Evolutionary conservation across 257 asterid species (phyloP).

Genomic region (Striga asiatica): DNA sequence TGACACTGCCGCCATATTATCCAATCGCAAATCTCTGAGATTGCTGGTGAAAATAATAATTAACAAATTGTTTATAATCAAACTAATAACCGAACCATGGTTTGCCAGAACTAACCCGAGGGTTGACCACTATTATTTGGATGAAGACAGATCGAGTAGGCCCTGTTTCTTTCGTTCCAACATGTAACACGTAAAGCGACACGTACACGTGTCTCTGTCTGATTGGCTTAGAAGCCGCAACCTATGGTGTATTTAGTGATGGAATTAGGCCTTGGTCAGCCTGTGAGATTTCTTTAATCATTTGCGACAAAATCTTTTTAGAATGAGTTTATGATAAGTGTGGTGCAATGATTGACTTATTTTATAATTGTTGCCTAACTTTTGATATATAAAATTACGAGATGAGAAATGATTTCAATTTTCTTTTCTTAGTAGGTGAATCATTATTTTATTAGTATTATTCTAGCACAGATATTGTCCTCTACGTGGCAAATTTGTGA

Average conservation of each 20-base stretch:
- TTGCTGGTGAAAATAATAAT: background rate
- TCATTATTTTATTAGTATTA: background rate
- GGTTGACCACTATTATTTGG: constrained; percentile 30
- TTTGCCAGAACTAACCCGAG: constrained; percentile 34
- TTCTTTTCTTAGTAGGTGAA: background rate
- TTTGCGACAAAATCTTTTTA: constrained; percentile 24
- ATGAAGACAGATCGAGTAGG: constrained; percentile 25
- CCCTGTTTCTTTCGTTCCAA: constrained; percentile 48
- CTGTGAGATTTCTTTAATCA: constrained; percentile 17
- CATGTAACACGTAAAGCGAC: constrained; percentile 39
- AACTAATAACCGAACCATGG: constrained; percentile 17
- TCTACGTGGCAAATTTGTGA: constrained; percentile 11
- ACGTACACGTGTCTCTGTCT: constrained; percentile 13
- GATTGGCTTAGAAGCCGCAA: constrained; percentile 20
- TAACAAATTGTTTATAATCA: background rate
- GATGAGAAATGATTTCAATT: background rate
- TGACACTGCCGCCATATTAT: constrained; percentile 25
- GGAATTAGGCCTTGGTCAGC: constrained; percentile 35
- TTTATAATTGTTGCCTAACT: constrained; percentile 25
- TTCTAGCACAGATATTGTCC: background rate
- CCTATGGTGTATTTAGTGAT: background rate
- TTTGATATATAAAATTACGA: constrained; percentile 11
- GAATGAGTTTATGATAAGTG: constrained; percentile 2
- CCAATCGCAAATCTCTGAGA: background rate
- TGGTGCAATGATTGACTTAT: constrained; percentile 21